These are phyloP conservation scores for Phycomyces nitens DNA, from an alignment of 192 early-diverging fungal genomes.

Conservation along the genomic window DNA sequence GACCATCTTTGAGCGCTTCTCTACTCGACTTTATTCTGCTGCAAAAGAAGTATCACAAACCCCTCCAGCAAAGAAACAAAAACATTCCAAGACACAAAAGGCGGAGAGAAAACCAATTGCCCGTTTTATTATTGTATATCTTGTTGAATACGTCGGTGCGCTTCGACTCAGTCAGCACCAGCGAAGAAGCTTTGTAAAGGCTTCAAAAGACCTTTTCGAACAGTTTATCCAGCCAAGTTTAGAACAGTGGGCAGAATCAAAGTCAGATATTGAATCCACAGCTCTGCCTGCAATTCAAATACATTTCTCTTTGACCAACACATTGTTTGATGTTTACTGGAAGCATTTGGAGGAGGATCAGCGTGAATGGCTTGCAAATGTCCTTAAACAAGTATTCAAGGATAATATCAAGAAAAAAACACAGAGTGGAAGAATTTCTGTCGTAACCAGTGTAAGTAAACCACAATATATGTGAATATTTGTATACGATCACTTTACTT, in stretches of 20 bases:
- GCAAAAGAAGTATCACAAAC: not conserved
- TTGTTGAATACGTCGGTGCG: conserved; percentile 11
- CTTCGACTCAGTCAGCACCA: conserved; percentile 12
- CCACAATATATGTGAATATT: not conserved
- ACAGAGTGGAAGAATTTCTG: conserved; percentile 1
- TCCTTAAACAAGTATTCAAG: not conserved
- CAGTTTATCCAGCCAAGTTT: conserved; percentile 12
- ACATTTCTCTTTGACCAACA: conserved; percentile 24
- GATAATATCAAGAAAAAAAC: not conserved
- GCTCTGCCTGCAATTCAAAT: conserved; percentile 28
- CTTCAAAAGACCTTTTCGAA: conserved; percentile 1
- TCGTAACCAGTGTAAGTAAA: conserved; percentile 19
- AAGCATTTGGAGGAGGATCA: not conserved
- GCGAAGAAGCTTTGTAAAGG: not conserved
- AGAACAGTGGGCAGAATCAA: not conserved
- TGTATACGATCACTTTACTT: not conserved
- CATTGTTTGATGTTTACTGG: conserved; percentile 27
- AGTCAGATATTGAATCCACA: not conserved
- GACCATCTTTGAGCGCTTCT: conserved; percentile 22
- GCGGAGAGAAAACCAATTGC: not conserved
- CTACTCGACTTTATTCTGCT: not conserved
- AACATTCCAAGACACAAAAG: not conserved
- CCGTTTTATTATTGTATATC: conserved; percentile 8
- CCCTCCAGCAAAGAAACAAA: conserved; percentile 5
- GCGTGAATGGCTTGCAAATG: not conserved